Percentiles rank a stretch among this genome's conserved stretches.
phyloP scores from a whole-genome alignment of 2,329 filamentous ascomycete species.

The Fusarium dlaminii region DNA sequence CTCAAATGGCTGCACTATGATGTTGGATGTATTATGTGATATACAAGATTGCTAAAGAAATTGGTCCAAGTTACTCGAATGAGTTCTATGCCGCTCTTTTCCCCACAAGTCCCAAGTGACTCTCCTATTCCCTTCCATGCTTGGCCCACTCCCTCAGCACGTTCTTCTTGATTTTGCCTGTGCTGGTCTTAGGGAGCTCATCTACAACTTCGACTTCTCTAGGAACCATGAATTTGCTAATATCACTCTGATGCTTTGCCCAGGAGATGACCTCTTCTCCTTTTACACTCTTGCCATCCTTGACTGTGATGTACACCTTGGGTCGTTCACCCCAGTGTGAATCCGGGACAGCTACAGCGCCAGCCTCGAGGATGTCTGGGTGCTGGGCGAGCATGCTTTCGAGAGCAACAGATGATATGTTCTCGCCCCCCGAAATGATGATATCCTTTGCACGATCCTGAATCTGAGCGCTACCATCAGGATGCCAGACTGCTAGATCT shows the following conservation, averaged over 20 bases:
- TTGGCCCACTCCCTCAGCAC: constrained; percentile 84
- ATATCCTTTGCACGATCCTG: constrained; percentile 96
- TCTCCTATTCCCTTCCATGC: constrained; percentile 33
- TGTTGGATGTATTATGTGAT: neutral
- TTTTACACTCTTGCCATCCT: constrained; percentile 63
- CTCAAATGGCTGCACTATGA: neutral
- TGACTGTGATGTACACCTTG: constrained; percentile 89
- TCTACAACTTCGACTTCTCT: constrained; percentile 78
- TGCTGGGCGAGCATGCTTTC: constrained; percentile 91
- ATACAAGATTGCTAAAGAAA: neutral
- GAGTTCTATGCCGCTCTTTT: neutral
- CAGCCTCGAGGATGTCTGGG: constrained; percentile 88
- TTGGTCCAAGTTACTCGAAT: neutral
- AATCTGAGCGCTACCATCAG: constrained; percentile 91
- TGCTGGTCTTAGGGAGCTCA: constrained; percentile 95
- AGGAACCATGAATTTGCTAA: constrained; percentile 91
- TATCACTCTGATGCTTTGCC: constrained; percentile 82
- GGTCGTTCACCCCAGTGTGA: constrained; percentile 96
- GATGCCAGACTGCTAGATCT: constrained; percentile 92
- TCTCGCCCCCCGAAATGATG: constrained; percentile 97
- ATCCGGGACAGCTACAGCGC: constrained; percentile 87
- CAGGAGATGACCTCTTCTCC: constrained; percentile 79
- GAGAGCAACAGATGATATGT: constrained; percentile 92
- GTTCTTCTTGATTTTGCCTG: constrained; percentile 97
- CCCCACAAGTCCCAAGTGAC: neutral